phyloP scores from a whole-genome alignment of 495 filamentous ascomycete genomes.

The Talaromyces proteolyticus region DNA sequence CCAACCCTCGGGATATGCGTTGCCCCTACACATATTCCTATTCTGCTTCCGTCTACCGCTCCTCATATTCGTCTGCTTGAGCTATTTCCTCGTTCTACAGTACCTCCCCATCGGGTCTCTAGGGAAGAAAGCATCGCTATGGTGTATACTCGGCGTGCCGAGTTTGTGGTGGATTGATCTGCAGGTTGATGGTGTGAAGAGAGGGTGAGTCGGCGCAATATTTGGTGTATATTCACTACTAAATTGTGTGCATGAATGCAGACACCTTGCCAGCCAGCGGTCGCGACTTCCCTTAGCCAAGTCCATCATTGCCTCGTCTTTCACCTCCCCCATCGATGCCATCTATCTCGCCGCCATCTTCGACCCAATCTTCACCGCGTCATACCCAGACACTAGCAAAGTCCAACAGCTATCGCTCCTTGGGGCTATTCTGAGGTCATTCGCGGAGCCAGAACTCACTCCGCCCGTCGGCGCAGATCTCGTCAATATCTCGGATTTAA shows the following conservation, averaged over 20 bases:
- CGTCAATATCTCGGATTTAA: slow-evolving; percentile 54
- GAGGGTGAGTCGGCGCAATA: slow-evolving; percentile 49
- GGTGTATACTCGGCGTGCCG: slow-evolving; percentile 77
- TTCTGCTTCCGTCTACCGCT: slow-evolving; percentile 77
- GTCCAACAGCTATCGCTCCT: slow-evolving; percentile 74
- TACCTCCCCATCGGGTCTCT: slow-evolving; percentile 80
- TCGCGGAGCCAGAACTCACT: slow-evolving; percentile 49
- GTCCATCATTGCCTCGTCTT: slow-evolving; percentile 80
- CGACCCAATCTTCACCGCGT: slow-evolving; percentile 86
- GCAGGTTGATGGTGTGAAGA: slow-evolving; percentile 90
- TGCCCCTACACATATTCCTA: slow-evolving; percentile 60
- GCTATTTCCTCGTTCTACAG: slow-evolving; percentile 78
- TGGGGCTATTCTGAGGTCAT: slow-evolving; percentile 65
- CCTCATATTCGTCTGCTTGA: slow-evolving; percentile 57
- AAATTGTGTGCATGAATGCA: neutral
- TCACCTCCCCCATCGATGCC: slow-evolving; percentile 87
- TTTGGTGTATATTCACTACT: too few relatives aligned
- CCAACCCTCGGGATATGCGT: slow-evolving; percentile 50
- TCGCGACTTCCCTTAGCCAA: slow-evolving; percentile 67
- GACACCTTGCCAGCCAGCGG: slow-evolving; percentile 34
- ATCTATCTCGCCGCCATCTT: slow-evolving; percentile 96
- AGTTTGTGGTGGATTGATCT: slow-evolving; percentile 98
- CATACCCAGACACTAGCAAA: slow-evolving; percentile 64
- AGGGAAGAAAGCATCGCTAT: slow-evolving; percentile 74
- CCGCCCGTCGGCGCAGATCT: slow-evolving; percentile 45